Conservation (phyloP, 768 basidiomycete genomes). For the Kondoa malvinella region DNA sequence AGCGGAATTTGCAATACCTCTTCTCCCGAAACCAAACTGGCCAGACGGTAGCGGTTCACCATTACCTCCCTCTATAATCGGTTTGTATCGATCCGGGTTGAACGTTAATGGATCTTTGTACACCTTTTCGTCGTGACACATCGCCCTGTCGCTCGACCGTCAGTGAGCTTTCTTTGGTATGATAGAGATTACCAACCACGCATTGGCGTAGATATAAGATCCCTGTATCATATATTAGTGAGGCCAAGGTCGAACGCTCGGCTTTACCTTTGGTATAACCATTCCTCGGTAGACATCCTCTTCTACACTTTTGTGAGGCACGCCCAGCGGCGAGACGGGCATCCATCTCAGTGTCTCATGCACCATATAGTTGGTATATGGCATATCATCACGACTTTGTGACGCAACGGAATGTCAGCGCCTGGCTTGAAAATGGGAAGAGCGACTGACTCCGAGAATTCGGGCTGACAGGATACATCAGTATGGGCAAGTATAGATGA, state of each 20-base stretch:
- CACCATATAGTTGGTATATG: background rate
- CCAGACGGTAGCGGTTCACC: background rate
- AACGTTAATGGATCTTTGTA: background rate
- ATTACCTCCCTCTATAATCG: background rate
- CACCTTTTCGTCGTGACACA: background rate
- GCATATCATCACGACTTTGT: background rate
- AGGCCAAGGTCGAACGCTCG: too few species aligned
- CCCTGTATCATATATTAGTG: too few species aligned
- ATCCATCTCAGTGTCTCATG: background rate
- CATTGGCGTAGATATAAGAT: conserved; percentile 2
- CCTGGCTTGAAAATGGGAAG: too few species aligned
- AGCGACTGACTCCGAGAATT: background rate
- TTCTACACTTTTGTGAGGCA: background rate
- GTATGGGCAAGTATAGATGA: background rate
- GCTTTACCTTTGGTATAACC: conserved; percentile 7
- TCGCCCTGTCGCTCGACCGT: conserved; percentile 4
- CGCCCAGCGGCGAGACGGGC: conserved; percentile 1
- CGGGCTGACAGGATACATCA: background rate
- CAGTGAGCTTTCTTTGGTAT: background rate
- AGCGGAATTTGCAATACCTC: too few species aligned
- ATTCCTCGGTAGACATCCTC: background rate
- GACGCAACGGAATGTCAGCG: too few species aligned
- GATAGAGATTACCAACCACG: background rate
- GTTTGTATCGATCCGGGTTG: background rate
- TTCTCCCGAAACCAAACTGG: background rate